phyloP scores from a whole-genome alignment of 306 rosid genomes.

The Prunus padus region DNA sequence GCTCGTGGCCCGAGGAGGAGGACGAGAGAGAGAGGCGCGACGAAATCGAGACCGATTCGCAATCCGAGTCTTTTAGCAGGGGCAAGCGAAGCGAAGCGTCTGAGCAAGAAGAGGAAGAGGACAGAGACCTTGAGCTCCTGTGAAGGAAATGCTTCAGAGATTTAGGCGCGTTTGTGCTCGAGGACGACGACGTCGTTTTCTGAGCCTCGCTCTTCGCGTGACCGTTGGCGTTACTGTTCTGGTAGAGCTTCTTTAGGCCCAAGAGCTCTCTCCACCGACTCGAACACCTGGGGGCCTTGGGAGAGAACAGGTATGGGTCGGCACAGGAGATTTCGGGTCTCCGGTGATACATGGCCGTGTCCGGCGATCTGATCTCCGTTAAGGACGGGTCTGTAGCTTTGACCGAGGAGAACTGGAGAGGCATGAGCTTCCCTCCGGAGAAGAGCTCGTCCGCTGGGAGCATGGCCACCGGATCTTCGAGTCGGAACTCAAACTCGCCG shows the following conservation, averaged over 20 bases:
- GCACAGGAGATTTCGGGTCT: conserved; percentile 28
- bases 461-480: conserved; percentile 74
- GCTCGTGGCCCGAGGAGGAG: conserved; percentile 84
- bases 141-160: conserved; percentile 67
- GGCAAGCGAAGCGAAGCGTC: conserved; percentile 57
- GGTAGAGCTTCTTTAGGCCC: conserved; percentile 71
- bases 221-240: conserved; percentile 25
- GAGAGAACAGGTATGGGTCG: conserved; percentile 74
- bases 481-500: conserved; percentile 82
- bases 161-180: conserved; percentile 29
- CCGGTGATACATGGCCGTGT: conserved; percentile 33
- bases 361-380: conserved; percentile 30
- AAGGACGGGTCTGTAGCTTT: conserved; percentile 24
- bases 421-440: conserved; percentile 84
- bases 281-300: conserved; percentile 97
- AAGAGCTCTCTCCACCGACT: conserved; percentile 88
- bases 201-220: conserved; percentile 35
- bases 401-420: conserved; percentile 52
- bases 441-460: conserved; percentile 94
- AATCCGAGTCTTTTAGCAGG: conserved; percentile 55
- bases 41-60: conserved; percentile 69
- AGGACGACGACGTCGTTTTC: conserved; percentile 39
- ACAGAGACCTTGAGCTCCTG: conserved; percentile 48
- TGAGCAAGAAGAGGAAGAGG: conserved; percentile 29
- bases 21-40: conserved; percentile 90